Percentiles rank a stretch among this genome's conserved stretches.
Conservation (phyloP, 2,329 filamentous ascomycete species). For the Malbranchea zuffiana region DNA sequence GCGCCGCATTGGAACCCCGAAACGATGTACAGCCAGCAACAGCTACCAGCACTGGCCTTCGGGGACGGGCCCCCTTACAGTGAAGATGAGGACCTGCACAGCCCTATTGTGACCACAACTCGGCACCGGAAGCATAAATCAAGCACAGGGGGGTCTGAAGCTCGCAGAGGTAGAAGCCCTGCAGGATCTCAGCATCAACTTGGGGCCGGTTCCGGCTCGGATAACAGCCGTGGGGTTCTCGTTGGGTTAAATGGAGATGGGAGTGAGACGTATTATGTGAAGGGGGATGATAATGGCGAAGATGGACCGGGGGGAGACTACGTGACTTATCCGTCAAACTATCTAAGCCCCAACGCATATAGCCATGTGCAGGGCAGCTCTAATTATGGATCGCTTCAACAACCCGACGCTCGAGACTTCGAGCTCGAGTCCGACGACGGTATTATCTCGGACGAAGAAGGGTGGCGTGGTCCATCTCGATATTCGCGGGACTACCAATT, state of each 20-base stretch:
- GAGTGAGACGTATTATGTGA: conserved; percentile 63
- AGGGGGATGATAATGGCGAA: conserved; percentile 50
- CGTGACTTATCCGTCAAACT: conserved; percentile 61
- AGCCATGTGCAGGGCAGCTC: conserved; percentile 42
- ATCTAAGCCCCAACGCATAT: conserved; percentile 31
- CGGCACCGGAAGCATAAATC: conserved; percentile 80
- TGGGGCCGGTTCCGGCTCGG: conserved; percentile 34
- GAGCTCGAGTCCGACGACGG: conserved; percentile 34
- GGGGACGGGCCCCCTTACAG: conserved; percentile 86
- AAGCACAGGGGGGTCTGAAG: conserved; percentile 38
- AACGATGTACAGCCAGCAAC: conserved; percentile 51
- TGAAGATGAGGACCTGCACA: conserved; percentile 89
- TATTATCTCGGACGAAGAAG: conserved; percentile 46
- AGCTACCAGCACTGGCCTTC: conserved; percentile 72
- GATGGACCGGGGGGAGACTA: conserved; percentile 70
- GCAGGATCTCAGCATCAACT: conserved; percentile 26
- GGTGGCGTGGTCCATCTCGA: conserved; percentile 54
- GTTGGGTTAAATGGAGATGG: conserved; percentile 58
- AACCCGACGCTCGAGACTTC: conserved; percentile 24
- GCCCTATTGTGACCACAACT: conserved; percentile 71
- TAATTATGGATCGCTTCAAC: conserved; percentile 41
- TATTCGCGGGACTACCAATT: conserved; percentile 91
- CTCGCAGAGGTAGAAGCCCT: conserved; percentile 39
- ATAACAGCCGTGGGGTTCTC: conserved; percentile 54
- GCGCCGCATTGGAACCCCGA: conserved; percentile 38